Base-by-base conservation (phyloP, 2,329 filamentous ascomycete genomes). In the Cadophora luteo-olivacea region DNA sequence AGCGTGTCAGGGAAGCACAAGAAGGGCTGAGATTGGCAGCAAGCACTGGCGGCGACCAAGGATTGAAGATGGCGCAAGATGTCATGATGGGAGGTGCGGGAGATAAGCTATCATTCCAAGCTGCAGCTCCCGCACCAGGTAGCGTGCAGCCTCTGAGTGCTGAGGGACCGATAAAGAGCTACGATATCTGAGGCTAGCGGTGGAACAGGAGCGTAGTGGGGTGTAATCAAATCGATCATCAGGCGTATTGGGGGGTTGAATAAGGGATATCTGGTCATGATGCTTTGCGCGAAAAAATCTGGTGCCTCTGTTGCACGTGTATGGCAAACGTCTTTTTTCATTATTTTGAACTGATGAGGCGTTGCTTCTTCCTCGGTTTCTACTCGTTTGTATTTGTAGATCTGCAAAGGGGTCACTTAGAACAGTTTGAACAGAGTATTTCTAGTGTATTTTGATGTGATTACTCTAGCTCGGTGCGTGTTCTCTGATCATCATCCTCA, bases 1-100 rank as follows among this genome's bases (percentile, higher is more conserved):
- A 92, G 80, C 88, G 94, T 64, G 92, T 97, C 32, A 88, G 90
- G 65, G 92, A 94, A 70, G 91, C 94, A 0, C 93, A 97, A 80
- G 91, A 93, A 57, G 85, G 86, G 0, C 84, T 97, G n/a, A 86
- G 85, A 78, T 82, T 81, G 72, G 82, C 80, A 14, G 72, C 76
- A 60, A 65, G 70, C 19, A 74, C 81, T n/a, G 86, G 75, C 24
- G 77, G 78, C 38, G 73, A 78, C 12, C 74, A 81, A 29, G 78
- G 76, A 22, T 69, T 77, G 41, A 77, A 75, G 64, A 75, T 79
- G 70, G 78, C 75, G 9, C 77, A 80, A 60, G 74, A 79, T 57
- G 72, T 75, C 5, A 73, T 78, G 72, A 69, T 69, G 64, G 71
- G 71, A 16, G 70, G 70, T n/a, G 85, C 85, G 33, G 71, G 71